phyloP scores from a whole-genome alignment of 1,284 basidiomycete species.

The Rhodotorula sp. region DNA sequence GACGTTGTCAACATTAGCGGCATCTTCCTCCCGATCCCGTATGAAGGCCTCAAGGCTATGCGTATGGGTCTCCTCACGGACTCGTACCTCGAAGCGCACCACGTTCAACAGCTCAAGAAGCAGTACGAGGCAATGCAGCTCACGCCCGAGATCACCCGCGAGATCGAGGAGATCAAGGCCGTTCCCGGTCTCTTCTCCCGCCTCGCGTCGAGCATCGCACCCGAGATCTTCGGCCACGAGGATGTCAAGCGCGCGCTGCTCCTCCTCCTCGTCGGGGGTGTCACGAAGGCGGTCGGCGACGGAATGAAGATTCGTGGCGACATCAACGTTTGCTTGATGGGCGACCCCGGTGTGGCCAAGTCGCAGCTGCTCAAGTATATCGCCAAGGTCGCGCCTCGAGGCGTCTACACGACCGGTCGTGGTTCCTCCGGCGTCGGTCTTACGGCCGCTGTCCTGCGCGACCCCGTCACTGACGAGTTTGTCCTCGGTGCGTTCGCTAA shows the following conservation, averaged over 20 bases:
- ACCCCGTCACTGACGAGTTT: constrained; percentile 99
- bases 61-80: constrained; percentile 95
- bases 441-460: constrained; percentile 97
- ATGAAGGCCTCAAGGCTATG: constrained; percentile 81
- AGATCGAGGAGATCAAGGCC: constrained; percentile 67
- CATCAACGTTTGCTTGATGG: constrained; percentile 97
- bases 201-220: constrained; percentile 76
- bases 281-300: constrained; percentile 89
- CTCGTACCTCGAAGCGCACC: constrained; percentile 90
- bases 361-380: constrained; percentile 98
- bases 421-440: constrained; percentile 98
- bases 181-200: constrained; percentile 80
- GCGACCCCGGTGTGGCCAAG: constrained; percentile 99
- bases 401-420: constrained; percentile 97
- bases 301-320: constrained; percentile 99
- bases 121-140: constrained; percentile 93
- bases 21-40: constrained; percentile 84
- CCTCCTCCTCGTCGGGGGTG: constrained; percentile 89
- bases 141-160: constrained; percentile 75
- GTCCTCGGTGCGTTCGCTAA: constrained; percentile 71
- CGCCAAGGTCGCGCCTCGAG: constrained; percentile 94
- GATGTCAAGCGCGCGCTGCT: constrained; percentile 99
- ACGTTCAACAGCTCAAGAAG: constrained; percentile 93
- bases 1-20: constrained; percentile 91
- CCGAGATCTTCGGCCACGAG: constrained; percentile 96